Conservation (phyloP, 1,139 yeast species). For the Yamadazyma atlantica region DNA sequence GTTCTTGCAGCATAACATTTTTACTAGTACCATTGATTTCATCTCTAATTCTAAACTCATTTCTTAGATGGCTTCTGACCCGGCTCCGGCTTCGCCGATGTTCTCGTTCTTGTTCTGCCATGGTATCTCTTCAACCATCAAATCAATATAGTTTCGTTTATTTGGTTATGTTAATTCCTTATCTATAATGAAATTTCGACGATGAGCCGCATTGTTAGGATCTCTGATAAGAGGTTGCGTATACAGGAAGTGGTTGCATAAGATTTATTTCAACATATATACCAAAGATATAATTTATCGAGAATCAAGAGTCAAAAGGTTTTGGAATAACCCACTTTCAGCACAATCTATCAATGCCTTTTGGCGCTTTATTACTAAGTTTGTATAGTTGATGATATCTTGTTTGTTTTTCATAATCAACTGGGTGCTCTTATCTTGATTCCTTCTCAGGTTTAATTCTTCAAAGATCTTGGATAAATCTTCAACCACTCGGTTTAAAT, state of each 20-base stretch:
- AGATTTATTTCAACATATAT: no score
- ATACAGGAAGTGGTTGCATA: background rate
- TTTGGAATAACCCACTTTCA: constrained; percentile 36
- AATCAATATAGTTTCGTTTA: no score
- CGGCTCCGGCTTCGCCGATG: constrained; percentile 12
- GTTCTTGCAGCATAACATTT: constrained; percentile 4
- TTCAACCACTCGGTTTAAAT: constrained; percentile 74
- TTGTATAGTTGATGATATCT: constrained; percentile 50
- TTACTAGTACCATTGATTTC: constrained; percentile 8
- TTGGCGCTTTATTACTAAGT: constrained; percentile 46
- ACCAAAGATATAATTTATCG: background rate
- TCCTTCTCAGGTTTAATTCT: constrained; percentile 48
- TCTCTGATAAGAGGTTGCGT: background rate
- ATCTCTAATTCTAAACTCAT: constrained; percentile 12
- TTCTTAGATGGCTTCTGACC: constrained; percentile 6
- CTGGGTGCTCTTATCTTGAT: constrained; percentile 24
- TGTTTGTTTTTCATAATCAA: constrained; percentile 47
- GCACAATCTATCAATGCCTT: constrained; percentile 54
- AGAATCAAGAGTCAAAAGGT: constrained; percentile 18
- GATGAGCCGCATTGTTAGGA: constrained; percentile 3
- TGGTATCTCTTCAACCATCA: background rate
- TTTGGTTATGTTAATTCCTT: constrained; percentile 1
- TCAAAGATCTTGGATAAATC: constrained; percentile 73
- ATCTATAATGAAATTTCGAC: constrained; percentile 3
- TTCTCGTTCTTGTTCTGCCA: constrained; percentile 3